Base-by-base conservation (phyloP, 2,329 filamentous ascomycete species). In the Penicillium glabrum region DNA sequence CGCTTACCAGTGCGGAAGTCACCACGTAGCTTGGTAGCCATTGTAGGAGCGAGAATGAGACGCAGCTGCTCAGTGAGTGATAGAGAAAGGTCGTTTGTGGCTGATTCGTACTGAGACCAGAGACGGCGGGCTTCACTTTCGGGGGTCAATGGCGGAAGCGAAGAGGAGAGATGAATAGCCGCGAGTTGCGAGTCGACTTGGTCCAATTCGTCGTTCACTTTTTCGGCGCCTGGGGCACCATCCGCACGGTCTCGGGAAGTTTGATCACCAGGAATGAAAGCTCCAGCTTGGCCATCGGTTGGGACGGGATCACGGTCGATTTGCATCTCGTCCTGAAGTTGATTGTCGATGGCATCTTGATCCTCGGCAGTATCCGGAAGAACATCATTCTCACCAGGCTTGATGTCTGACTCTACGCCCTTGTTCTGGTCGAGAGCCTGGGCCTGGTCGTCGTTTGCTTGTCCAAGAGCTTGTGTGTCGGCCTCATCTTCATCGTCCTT, bases 1-100 rank as follows among this genome's bases (percentile, higher is more conserved):
- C 95, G 89, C 75, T 99, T 99, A 61, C 95, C 95, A 0, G 95
- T 99, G 65, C 95, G 90, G 83, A 96, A 98, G 65, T 96, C 92
- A 44, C 95, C 95, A 2, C 93, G 93, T 60, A 99, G 89, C 71
- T 98, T 99, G 37, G 95, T 98, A 1, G 93, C 93, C 52, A 96
- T 88, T 0, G 93, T 98, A 0, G 96, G 95, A 0, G 91, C 91
- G 39, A 99, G 87, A 67, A 99, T 98, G 14, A 99, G 86, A 26
- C 95, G 91, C 19, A 99, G 87, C 70, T 98, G 95, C 62, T 96
- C 95, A 1, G 93, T 96, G 14, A 99, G 82, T 1, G 91, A 88
- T 55, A 96, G 85, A 0, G 95, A 96, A 55, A 97, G 88, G 47
- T 89, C 83, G 62, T 95, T 91, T 0, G 95, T 98, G 54, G 87